These are phyloP conservation scores for Pythium oligandrum DNA, from an alignment of 352 stramenopile genomes.

Conservation along the genomic window DNA sequence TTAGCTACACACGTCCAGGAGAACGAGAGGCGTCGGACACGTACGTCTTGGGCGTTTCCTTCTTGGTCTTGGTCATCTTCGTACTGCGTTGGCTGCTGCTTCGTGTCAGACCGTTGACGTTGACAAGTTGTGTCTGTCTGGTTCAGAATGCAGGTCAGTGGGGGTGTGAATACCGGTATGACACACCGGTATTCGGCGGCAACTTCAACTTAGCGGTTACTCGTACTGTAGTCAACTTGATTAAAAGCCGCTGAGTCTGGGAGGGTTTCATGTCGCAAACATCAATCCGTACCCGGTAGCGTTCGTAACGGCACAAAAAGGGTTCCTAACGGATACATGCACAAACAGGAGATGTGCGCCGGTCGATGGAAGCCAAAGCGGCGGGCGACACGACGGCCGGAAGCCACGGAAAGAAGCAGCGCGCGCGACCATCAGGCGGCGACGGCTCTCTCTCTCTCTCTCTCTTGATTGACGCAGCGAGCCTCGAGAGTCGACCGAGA, in stretches of 20 bases:
- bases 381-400: neutral
- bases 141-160: neutral
- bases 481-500: neutral
- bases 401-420: neutral
- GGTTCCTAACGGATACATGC: too few relatives aligned
- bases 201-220: neutral
- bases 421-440: slow-evolving; percentile 1
- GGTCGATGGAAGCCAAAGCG: too few relatives aligned
- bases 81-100: neutral
- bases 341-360: too few relatives aligned
- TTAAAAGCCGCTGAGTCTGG: too few relatives aligned
- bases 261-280: too few relatives aligned
- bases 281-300: too few relatives aligned
- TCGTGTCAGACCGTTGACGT: neutral
- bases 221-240: neutral
- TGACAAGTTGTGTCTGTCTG: too few relatives aligned
- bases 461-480: slow-evolving; percentile 1
- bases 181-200: neutral
- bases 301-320: too few relatives aligned
- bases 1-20: slow-evolving; percentile 1
- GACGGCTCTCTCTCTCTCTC: slow-evolving; percentile 1
- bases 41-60: slow-evolving; percentile 11
- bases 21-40: neutral
- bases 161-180: slow-evolving; percentile 1
- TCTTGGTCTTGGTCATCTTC: slow-evolving; percentile 17